A percentile compares a stretch with the other conserved stretches of the same genome.
Conservation (phyloP, 208 protist genomes). For the Wallacemonas sp. region DNA sequence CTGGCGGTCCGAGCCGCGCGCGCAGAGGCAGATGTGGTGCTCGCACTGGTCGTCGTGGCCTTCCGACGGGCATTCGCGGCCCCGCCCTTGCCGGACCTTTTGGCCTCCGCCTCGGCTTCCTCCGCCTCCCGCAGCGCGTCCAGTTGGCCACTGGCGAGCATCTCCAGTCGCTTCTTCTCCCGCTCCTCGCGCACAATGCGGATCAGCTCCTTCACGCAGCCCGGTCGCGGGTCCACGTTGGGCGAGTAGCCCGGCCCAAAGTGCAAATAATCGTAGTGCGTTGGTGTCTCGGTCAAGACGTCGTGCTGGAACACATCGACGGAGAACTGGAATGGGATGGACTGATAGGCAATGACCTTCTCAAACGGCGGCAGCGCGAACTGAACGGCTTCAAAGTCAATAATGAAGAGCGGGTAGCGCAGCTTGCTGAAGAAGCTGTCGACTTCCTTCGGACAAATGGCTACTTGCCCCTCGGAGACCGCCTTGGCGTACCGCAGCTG, state of each 20-base stretch:
- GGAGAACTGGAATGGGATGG: constrained; percentile 89
- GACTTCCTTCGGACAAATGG: constrained; percentile 78
- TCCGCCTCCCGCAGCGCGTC: constrained; percentile 25
- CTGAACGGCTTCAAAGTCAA: constrained; percentile 90
- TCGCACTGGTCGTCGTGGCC: neutral
- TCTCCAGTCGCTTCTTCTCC: constrained; percentile 63
- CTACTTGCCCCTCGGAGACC: constrained; percentile 57
- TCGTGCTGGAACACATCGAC: constrained; percentile 89
- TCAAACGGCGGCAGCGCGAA: constrained; percentile 88
- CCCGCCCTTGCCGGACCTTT: neutral
- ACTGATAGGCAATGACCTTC: constrained; percentile 80
- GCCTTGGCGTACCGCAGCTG: constrained; percentile 85
- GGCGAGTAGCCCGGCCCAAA: constrained; percentile 87
- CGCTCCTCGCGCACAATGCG: constrained; percentile 74
- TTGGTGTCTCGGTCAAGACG: constrained; percentile 82
- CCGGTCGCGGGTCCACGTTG: constrained; percentile 75
- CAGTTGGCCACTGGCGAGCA: constrained; percentile 65
- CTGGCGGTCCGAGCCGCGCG: constrained; percentile 36
- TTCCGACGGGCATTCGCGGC: neutral
- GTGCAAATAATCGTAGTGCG: constrained; percentile 90
- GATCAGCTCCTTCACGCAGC: constrained; percentile 76
- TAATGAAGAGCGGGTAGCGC: constrained; percentile 83
- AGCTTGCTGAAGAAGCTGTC: constrained; percentile 75
- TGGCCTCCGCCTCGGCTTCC: constrained; percentile 26
- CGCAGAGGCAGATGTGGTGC: constrained; percentile 18